Conservation (phyloP, 495 filamentous ascomycete species). For the Aspergillus panamensis region DNA sequence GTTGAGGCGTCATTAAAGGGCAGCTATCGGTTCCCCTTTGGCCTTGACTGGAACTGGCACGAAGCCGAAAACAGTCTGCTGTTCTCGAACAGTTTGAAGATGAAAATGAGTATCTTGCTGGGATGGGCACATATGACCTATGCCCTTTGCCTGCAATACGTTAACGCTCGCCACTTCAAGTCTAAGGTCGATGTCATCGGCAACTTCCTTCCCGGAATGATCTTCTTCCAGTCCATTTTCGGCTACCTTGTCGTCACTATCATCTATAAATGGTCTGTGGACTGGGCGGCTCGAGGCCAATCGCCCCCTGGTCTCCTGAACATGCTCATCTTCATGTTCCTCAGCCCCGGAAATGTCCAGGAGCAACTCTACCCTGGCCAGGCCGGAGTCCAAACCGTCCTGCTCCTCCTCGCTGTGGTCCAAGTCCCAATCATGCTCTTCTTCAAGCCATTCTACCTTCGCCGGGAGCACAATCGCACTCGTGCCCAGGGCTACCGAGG, state of each 20-base stretch:
- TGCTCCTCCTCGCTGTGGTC: constrained; percentile 77
- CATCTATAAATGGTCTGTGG: constrained; percentile 92
- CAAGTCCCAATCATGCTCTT: constrained; percentile 91
- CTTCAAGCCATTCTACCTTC: constrained; percentile 91
- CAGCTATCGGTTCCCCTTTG: constrained; percentile 86
- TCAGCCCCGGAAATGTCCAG: constrained; percentile 74
- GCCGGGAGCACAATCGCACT: constrained; percentile 86
- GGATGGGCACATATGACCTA: constrained; percentile 97
- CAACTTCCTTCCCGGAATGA: constrained; percentile 96
- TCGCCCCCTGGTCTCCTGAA: constrained; percentile 86
- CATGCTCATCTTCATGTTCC: constrained; percentile 99
- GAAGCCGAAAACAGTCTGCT: constrained; percentile 88
- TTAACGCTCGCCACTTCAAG: constrained; percentile 94
- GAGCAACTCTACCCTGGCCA: constrained; percentile 77
- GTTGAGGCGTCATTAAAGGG: constrained; percentile 63
- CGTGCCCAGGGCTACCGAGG: constrained; percentile 86
- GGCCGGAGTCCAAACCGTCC: constrained; percentile 62
- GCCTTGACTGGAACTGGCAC: constrained; percentile 96
- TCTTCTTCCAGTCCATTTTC: constrained; percentile 99
- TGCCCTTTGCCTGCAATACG: constrained; percentile 84
- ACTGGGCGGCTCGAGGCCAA: constrained; percentile 67
- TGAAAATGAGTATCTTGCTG: constrained; percentile 97
- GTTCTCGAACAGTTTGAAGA: constrained; percentile 98
- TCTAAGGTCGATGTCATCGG: constrained; percentile 91
- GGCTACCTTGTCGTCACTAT: constrained; percentile 93